Evolutionary conservation across 768 basidiomycete species (phyloP).

Genomic region (Gyrodon lividus): DNA sequence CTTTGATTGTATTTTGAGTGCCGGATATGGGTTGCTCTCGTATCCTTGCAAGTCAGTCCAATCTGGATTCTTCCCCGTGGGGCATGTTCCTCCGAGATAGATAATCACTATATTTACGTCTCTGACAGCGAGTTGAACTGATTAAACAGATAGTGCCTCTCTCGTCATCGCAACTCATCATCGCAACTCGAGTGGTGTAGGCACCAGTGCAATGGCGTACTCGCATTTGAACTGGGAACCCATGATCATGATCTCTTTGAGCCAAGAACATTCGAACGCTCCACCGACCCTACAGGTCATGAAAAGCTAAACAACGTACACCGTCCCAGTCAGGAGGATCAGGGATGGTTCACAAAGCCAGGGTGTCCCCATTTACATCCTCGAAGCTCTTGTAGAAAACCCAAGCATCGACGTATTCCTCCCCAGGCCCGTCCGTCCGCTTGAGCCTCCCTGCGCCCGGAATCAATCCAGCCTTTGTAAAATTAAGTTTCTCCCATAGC

Average conservation of each 20-base stretch:
- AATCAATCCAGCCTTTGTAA: constrained; percentile 75
- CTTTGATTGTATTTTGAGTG: background rate
- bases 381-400: constrained; percentile 80
- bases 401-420: constrained; percentile 88
- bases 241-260: background rate
- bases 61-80: background rate
- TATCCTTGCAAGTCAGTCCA: too few relatives aligned
- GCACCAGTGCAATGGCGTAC: background rate
- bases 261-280: background rate
- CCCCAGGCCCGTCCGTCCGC: constrained; percentile 63
- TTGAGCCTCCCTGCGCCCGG: constrained; percentile 73
- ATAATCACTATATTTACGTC: constrained; percentile 1
- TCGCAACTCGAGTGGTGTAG: background rate
- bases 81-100: constrained; percentile 2
- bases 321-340: background rate
- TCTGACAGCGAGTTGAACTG: constrained; percentile 2
- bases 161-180: background rate
- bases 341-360: background rate
- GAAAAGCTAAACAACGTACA: background rate
- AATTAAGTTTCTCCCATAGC: constrained; percentile 84
- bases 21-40: background rate
- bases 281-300: background rate
- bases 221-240: background rate
- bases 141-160: constrained; percentile 9
- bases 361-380: constrained; percentile 22